A percentile compares a stretch with the other conserved stretches of the same genome.
Evolutionary conservation across 768 basidiomycete genomes (phyloP).

Genomic region (Rhodotorula toruloides): DNA sequence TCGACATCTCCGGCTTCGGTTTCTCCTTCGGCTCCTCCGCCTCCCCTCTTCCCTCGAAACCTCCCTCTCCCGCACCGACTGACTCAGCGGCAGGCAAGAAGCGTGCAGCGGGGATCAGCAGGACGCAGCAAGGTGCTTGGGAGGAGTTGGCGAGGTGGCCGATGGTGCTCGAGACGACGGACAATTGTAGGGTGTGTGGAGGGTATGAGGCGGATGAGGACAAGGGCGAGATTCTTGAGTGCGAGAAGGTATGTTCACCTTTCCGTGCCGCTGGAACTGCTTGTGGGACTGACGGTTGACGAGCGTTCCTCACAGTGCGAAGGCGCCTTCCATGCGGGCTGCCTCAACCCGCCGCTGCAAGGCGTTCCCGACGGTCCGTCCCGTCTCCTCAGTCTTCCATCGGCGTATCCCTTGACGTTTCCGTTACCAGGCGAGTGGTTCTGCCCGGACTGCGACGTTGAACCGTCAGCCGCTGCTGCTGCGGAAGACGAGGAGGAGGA

Average conservation of each 20-base stretch:
- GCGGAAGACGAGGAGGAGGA: constrained; percentile 14
- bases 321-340: constrained; percentile 74
- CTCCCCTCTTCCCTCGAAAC: not conserved
- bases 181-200: constrained; percentile 65
- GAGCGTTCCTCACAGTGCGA: constrained; percentile 61
- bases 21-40: constrained; percentile 19
- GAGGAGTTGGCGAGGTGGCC: constrained; percentile 78
- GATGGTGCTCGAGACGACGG: constrained; percentile 61
- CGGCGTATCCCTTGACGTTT: not conserved
- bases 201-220: constrained; percentile 55
- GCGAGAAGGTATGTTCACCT: constrained; percentile 68
- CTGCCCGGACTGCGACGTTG: constrained; percentile 28
- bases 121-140: constrained; percentile 56
- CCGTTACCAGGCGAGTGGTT: constrained; percentile 34
- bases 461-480: not conserved
- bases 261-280: no score
- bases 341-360: constrained; percentile 69
- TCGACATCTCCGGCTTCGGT: constrained; percentile 35
- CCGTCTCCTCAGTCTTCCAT: constrained; percentile 43
- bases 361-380: constrained; percentile 82
- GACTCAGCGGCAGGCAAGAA: not conserved
- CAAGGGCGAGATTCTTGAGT: constrained; percentile 71
- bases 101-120: constrained; percentile 2
- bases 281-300: not conserved
- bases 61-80: not conserved